phyloP scores from a whole-genome alignment of 495 filamentous ascomycete species.

The Pseudoneurospora amorphoporcata region DNA sequence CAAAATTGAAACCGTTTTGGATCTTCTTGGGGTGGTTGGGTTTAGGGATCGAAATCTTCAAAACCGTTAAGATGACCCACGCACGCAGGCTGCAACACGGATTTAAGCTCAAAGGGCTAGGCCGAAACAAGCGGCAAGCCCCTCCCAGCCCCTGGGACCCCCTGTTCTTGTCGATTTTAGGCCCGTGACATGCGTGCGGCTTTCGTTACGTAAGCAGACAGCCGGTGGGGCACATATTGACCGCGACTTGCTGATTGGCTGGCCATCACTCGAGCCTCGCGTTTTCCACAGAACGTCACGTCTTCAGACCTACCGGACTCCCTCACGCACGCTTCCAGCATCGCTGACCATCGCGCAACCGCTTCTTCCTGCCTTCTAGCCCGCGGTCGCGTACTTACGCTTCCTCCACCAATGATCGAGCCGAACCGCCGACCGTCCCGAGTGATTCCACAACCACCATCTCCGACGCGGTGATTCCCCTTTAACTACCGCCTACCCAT shows the following conservation, averaged over 20 bases:
- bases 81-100: neutral
- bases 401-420: conserved; percentile 9
- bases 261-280: conserved; percentile 10
- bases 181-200: neutral
- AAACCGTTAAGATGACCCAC: neutral
- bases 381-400: conserved; percentile 10
- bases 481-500: neutral
- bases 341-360: conserved; percentile 13
- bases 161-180: neutral
- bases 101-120: neutral
- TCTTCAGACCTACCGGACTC: conserved; percentile 12
- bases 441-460: conserved; percentile 14
- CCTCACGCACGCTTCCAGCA: conserved; percentile 12
- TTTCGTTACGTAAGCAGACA: conserved; percentile 11
- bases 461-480: conserved; percentile 6
- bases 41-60: neutral
- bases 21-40: neutral
- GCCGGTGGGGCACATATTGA: neutral
- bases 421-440: conserved; percentile 6
- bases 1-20: neutral
- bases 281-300: conserved; percentile 27
- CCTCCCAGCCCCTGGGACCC: neutral
- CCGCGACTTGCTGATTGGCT: conserved; percentile 1
- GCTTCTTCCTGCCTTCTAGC: conserved; percentile 6
- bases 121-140: neutral